Base-by-base conservation (phyloP, 2,329 filamentous ascomycete species). In the Paecilomyces fulvus region DNA sequence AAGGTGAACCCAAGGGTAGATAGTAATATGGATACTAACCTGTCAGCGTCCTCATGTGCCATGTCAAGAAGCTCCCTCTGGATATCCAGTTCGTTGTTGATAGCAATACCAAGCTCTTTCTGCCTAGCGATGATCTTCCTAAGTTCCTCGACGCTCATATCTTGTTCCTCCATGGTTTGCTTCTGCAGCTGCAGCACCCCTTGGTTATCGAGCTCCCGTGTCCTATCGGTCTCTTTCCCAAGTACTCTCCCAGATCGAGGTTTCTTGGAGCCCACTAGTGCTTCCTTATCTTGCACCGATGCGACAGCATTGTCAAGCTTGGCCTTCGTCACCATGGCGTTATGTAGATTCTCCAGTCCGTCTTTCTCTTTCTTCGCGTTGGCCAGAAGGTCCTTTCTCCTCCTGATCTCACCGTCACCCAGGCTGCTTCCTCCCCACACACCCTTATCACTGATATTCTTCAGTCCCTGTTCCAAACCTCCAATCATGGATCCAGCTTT, bases 131-230 rank as follows among this genome's bases (percentile, higher is more conserved):
- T 79, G 33, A 83, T 81, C 61, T 80, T 82, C 49, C 80, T 77
- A 60, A 87, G 63, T 60, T 82, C 79, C 49, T 83, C 74, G 3
- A 86, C 76, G 64, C 82, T 81, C 62, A 80, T 70, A 59, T 86
- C 83, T 64, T 87, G 84, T 52, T 84, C 80, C 50, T 76, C 66
- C 72, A 87, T 85, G 56, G 83, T 79, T 63, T 85, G 80, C 61
- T 79, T 76, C 69, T 86, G 84, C 58, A 86, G 65, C 67, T 85
- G 83, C 61, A 87, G 60, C 12, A 87, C 81, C 0, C 83, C 83
- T n/a, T 79, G 72, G 59, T 87, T 86, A 66, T 86, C 84, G 59
- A 86, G 65, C 62, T 85, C 82, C 11, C 83, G 72, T 9, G 84
- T 86, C 43, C 79, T 75, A 59, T 83, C 80, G 0, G 83, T 87